Evolutionary conservation across 192 early-diverging fungal genomes (phyloP), one percentile per base, ranked within the genome.

Genomic region (Powellomyces hirtus): DNA sequence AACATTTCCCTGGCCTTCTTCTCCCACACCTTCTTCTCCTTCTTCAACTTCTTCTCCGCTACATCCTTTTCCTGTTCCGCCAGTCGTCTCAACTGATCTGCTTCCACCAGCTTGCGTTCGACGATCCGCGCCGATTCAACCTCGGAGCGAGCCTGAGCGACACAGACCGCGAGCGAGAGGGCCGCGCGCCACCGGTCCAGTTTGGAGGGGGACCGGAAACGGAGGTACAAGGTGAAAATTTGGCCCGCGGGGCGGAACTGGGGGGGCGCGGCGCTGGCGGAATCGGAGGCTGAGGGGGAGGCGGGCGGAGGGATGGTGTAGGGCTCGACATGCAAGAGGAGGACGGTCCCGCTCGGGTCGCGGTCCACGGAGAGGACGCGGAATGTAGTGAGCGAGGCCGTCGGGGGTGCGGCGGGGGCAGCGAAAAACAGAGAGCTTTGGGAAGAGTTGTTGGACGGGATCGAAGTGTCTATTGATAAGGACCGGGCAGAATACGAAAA

Each of bases 1-100:
- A 70, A 70, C 68, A 70, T 70, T 13, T 30, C 60, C 26, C 59
- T 22, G 14, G 51, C 33, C 36, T 53, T 45, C 68, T 70, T 70
- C 27, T 70, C 68, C 59, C n/a, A 70, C 10, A 24, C 55, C 66
- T 59, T 38, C 38, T 59, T 68, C 33, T 68, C 66, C 22, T 59
- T 57, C 34, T 59, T 58, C 40, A 44, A 14, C 27, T 38, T 20
- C 14, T 45, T 35, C 31, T 68, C 66, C 44, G 31, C 64, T 4
- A 30, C 27, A 2, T 55, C 29, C 34, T 40, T 52, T 22, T 66
- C 64, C 3, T 11, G n/a, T 55, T 66, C 64, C 22, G 64, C 64
- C 14, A 33, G 18, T 4, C 33, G 44, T 11, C 64, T 30, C 11
- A 52, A 50, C 35, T 66, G 34, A 8, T 66, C 64, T n/a, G 53